Evolutionary conservation across 495 filamentous ascomycete genomes (phyloP).

Genomic region (Halenospora varia): DNA sequence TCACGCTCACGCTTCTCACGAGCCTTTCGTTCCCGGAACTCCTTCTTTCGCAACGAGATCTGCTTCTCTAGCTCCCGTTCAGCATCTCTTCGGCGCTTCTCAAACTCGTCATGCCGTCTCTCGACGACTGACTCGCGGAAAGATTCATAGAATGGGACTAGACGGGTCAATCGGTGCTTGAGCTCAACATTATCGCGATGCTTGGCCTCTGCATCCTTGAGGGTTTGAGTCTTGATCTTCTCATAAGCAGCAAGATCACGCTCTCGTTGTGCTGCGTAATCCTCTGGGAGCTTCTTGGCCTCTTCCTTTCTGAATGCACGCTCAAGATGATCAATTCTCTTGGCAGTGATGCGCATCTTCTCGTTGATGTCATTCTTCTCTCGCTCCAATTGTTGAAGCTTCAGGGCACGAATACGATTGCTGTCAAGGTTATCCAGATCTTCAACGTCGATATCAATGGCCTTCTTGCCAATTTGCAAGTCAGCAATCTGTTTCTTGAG

Average conservation of each 20-base stretch:
- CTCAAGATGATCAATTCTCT: conserved; percentile 96
- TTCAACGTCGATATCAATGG: conserved; percentile 76
- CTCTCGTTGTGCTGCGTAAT: conserved; percentile 82
- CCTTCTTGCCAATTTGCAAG: conserved; percentile 74
- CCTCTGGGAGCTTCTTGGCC: conserved; percentile 80
- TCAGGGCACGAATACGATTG: conserved; percentile 85
- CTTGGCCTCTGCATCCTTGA: conserved; percentile 77
- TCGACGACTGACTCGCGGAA: conserved; percentile 78
- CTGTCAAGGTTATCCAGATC: conserved; percentile 78
- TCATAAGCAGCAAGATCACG: conserved; percentile 79
- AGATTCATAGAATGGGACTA: conserved; percentile 74
- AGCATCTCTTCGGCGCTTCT: conserved; percentile 83
- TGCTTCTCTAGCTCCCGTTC: conserved; percentile 86
- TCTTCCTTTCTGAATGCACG: conserved; percentile 95
- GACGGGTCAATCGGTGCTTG: conserved; percentile 81
- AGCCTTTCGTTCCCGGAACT: conserved; percentile 67
- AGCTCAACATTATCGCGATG: conserved; percentile 87
- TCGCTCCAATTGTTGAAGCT: conserved; percentile 90
- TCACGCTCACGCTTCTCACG: conserved; percentile 78
- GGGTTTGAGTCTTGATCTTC: conserved; percentile 64
- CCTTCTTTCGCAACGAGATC: conserved; percentile 80
- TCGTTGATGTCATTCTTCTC: conserved; percentile 95
- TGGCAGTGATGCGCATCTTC: conserved; percentile 83
- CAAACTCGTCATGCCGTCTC: conserved; percentile 90
- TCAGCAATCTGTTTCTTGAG: conserved; percentile 94